Percentiles rank a stretch among this genome's conserved stretches.
Evolutionary conservation across 768 basidiomycete genomes (phyloP).

Genomic region (Leccinum incarnatum): DNA sequence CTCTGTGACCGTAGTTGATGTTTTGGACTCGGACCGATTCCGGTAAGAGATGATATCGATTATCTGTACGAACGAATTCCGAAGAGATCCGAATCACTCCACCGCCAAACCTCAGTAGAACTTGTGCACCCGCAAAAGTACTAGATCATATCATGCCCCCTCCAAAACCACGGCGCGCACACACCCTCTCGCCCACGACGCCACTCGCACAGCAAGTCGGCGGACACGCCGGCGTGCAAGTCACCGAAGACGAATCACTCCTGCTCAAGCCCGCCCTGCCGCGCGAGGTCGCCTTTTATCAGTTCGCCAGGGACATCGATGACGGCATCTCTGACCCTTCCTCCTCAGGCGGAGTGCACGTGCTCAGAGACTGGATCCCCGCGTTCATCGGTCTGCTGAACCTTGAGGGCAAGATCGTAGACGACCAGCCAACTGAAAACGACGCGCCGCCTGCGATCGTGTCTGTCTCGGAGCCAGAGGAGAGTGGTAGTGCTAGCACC

Average conservation of each 20-base stretch:
- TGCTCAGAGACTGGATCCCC: conserved; percentile 61
- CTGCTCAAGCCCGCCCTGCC: conserved; percentile 74
- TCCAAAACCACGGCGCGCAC: conserved; percentile 10
- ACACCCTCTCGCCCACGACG: conserved; percentile 21
- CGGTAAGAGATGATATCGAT: no score
- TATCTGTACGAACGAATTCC: background rate
- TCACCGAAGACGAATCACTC: conserved; percentile 71
- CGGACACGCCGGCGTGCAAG: conserved; percentile 73
- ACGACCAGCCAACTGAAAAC: conserved; percentile 6
- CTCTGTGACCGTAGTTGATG: no score
- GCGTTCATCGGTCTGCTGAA: conserved; percentile 76
- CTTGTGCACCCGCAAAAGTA: no score
- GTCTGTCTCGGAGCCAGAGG: conserved; percentile 31
- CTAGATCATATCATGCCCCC: conserved; percentile 2
- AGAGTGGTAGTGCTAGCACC: background rate
- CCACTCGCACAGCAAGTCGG: conserved; percentile 68
- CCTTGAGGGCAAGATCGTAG: conserved; percentile 51
- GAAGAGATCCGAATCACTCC: background rate
- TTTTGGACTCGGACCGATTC: no score
- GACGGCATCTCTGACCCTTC: conserved; percentile 20
- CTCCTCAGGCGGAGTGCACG: conserved; percentile 3
- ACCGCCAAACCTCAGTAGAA: no score
- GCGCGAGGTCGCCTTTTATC: conserved; percentile 72
- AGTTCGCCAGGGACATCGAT: conserved; percentile 35
- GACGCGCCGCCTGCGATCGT: conserved; percentile 21